Evolutionary conservation across 2,329 filamentous ascomycete species (phyloP), one percentile per base, ranked within the genome.

Genomic region (Raffaelea ambrosiae): DNA sequence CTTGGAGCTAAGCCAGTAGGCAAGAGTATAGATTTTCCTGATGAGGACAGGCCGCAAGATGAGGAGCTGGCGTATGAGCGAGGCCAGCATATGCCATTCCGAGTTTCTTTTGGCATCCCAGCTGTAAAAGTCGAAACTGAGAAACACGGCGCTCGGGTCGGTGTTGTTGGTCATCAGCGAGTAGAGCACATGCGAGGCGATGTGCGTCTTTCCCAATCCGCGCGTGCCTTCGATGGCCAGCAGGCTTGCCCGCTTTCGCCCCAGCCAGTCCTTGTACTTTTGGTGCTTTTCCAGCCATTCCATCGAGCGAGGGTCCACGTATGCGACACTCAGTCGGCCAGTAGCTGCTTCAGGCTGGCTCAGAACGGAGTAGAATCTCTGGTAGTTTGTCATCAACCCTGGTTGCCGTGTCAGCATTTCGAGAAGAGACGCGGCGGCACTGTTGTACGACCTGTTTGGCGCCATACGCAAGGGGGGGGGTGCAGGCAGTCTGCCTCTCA

Each of bases 71-170:
- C 48, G 48, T 16, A 50, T 31, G 21, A 50, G 39, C 1, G 44
- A 50, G n/a, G 48, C 26, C 9, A 40, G 33, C 18, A 50, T 8
- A 22, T 22, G 13, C 40, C 48, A 26, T 23, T 50, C 48, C 8
- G 44, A 42, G 18, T 41, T 50, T 41, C 44, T 31, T 10, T 23
- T 31, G 5, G 21, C 14, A 22, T 50, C 44, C 31, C 44, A 40
- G 18, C 19, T 10, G 22, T 46, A 33, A 33, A 50, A 50, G 18
- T 44, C 29, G 33, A 50, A 50, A 35, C 48, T 50, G n/a, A 50
- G 48, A 13, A 46, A 43, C 9, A 47, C 3, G 22, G 31, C 40
- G 3, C 35, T 11, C 1, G 20, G 22, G 14, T 48, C 33, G 14
- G 5, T n/a, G 22, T 35, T 45, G 11, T 22, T 21, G 10, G 43